These are phyloP conservation scores for Silene conica DNA, from an alignment of 148 eudicot genomes.

Conservation along the genomic window DNA sequence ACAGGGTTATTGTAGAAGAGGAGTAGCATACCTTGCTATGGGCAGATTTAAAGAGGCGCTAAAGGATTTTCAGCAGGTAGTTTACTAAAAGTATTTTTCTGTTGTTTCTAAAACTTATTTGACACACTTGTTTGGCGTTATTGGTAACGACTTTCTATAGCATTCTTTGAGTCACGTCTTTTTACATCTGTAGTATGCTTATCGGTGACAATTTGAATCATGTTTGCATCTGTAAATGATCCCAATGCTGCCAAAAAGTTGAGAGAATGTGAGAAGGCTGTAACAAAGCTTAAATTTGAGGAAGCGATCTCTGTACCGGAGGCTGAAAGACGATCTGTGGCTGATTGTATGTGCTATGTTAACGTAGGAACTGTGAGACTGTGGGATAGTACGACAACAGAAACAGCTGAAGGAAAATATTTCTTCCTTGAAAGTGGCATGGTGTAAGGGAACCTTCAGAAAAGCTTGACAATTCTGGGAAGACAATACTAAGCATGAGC, in stretches of 20 bases:
- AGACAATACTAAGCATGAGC: too few relatives aligned
- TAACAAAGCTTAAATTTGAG: slow-evolving; percentile 91
- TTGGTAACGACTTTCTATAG: neutral
- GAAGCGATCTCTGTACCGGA: slow-evolving; percentile 84
- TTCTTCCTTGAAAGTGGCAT: too few relatives aligned
- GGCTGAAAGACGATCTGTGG: slow-evolving; percentile 57
- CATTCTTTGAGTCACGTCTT: neutral
- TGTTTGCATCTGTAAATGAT: slow-evolving; percentile 38
- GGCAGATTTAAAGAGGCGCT: slow-evolving; percentile 96
- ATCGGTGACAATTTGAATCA: neutral
- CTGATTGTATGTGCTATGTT: too few relatives aligned
- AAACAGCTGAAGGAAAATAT: too few relatives aligned
- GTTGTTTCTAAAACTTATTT: neutral
- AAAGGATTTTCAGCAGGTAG: slow-evolving; percentile 97
- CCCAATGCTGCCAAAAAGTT: slow-evolving; percentile 92
- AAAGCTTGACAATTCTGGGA: too few relatives aligned
- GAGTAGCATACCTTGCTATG: slow-evolving; percentile 96
- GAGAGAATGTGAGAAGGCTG: slow-evolving; percentile 99
- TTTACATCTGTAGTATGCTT: neutral
- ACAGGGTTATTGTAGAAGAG: slow-evolving; percentile 97
- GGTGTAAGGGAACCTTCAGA: too few relatives aligned
- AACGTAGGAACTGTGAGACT: too few relatives aligned
- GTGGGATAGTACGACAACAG: too few relatives aligned
- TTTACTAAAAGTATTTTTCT: neutral
- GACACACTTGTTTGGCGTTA: neutral